Evolutionary conservation across 2,329 filamentous ascomycete genomes (phyloP), one percentile per base, ranked within the genome.

Genomic region (Pseudogymnoascus sp.): DNA sequence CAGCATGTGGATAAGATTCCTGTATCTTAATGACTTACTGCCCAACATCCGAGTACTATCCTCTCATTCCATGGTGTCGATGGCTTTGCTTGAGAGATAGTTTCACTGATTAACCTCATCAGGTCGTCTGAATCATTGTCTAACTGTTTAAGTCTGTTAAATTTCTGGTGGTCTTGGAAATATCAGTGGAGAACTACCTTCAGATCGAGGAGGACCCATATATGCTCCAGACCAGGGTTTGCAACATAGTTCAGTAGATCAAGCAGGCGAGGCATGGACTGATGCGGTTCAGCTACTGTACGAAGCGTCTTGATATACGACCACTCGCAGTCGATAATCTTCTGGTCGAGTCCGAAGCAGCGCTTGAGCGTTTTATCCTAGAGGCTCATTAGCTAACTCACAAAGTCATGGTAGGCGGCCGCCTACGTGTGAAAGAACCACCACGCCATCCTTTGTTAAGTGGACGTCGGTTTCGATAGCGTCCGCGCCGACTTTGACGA

Each of bases 381-480:
- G 28, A 32, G 25, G 11, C 20, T 32, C 4, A 54, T 54, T 60
- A 16, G 22, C 3, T 14, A 38, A 20, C 41, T 28, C 18, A 14
- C 18, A 7, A 20, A 12, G 16, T 32, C 47, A 32, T n/a, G 2
- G 3, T 8, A 54, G 5, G 32, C 3, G 47, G 47, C 0, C 14
- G 2, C 34, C 12, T 74, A 90, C 88, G 77, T 95, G 91, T 50
- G 88, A 90, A 39, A 97, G 76, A 8, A 97, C 90, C 0, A 96
- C 88, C 0, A 96, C 86, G 6, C 87, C 86, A 69, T 97, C 93
- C 64, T 81, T 84, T 12, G 90, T 87, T 34, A 97, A 75, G 71
- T 95, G 92, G 7, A 97, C 74, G 69, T 97, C 93, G 16, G 91
- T 95, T 76, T 97, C 93, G 28, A 97, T 77, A 0, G 88, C 93